Evolutionary conservation across 441 rosid species (phyloP).

Genomic region (Gossypium aridum): DNA sequence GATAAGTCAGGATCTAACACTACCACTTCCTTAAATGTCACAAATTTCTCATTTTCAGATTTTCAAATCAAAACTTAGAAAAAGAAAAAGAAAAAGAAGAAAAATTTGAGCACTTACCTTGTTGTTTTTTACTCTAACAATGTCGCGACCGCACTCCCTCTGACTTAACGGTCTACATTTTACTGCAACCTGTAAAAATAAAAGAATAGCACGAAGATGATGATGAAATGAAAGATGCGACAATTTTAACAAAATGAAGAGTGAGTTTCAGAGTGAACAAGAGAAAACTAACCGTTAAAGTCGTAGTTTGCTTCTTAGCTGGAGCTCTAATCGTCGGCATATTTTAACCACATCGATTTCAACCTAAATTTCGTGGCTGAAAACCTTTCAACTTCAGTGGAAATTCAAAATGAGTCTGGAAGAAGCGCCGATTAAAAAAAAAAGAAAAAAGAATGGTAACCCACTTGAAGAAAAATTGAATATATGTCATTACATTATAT

Average conservation of each 20-base stretch:
- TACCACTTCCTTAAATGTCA: conserved; percentile 55
- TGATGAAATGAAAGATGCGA: not conserved
- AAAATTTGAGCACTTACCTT: conserved; percentile 31
- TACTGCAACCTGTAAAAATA: conserved; percentile 59
- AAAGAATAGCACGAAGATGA: not conserved
- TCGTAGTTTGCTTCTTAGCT: conserved; percentile 56
- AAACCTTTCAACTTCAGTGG: not conserved
- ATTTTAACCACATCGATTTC: conserved; percentile 19
- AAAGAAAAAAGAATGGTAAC: not conserved
- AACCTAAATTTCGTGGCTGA: not conserved
- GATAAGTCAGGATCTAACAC: conserved; percentile 78
- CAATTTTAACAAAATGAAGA: not conserved
- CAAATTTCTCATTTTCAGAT: not conserved
- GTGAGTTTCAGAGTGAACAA: not conserved
- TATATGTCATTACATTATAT: not conserved
- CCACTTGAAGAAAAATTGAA: not conserved
- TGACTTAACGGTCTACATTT: conserved; percentile 68
- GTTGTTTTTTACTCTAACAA: conserved; percentile 56
- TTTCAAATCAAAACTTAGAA: not conserved
- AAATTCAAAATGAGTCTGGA: not conserved
- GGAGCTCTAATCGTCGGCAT: conserved; percentile 87
- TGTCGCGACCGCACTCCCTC: conserved; percentile 64
- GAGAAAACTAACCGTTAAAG: conserved; percentile 52
- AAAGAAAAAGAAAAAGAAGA: not conserved
- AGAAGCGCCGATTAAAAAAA: not conserved